A percentile compares a stretch with the other conserved stretches of the same genome.
These are phyloP conservation scores for Galerina marginata DNA, from an alignment of 768 basidiomycete genomes.

Conservation along the genomic window DNA sequence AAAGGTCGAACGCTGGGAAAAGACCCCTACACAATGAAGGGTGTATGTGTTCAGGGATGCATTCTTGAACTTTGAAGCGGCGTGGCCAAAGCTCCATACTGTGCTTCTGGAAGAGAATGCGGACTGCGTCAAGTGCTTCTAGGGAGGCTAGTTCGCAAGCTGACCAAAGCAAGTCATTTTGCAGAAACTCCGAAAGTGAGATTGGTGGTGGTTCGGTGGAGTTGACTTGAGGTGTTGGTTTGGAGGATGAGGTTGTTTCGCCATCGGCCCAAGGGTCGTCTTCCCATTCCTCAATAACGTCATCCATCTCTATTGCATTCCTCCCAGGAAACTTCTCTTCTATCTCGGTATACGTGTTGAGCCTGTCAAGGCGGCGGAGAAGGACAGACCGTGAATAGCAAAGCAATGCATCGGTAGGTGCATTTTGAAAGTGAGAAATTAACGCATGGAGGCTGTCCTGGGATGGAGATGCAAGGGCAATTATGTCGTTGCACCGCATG, in stretches of 20 bases:
- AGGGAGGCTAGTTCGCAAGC: conserved; percentile 72
- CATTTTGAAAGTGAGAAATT: conserved; percentile 56
- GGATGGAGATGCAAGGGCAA: conserved; percentile 21
- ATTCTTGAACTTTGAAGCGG: conserved; percentile 72
- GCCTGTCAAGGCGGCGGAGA: conserved; percentile 68
- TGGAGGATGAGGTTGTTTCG: conserved; percentile 23
- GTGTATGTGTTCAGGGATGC: conserved; percentile 74
- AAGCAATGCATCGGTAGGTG: conserved; percentile 66
- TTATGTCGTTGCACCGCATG: conserved; percentile 48
- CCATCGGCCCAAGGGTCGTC: conserved; percentile 80
- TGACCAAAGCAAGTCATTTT: conserved; percentile 56
- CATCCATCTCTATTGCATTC: conserved; percentile 46
- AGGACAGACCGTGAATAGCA: conserved; percentile 70
- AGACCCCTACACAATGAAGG: conserved; percentile 66
- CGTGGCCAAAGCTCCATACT: conserved; percentile 63
- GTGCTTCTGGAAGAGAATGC: conserved; percentile 63
- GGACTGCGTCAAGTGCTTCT: conserved; percentile 62
- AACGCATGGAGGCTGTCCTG: conserved; percentile 37
- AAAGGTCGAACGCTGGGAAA: conserved; percentile 64
- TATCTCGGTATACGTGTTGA: conserved; percentile 77
- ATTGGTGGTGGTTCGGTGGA: conserved; percentile 46
- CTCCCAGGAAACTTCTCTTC: conserved; percentile 44
- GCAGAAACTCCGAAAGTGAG: conserved; percentile 68
- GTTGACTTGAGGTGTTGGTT: conserved; percentile 36
- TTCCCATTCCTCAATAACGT: conserved; percentile 70